phyloP scores from a whole-genome alignment of 2,329 filamentous ascomycete species.

The Xylaria sp. region DNA sequence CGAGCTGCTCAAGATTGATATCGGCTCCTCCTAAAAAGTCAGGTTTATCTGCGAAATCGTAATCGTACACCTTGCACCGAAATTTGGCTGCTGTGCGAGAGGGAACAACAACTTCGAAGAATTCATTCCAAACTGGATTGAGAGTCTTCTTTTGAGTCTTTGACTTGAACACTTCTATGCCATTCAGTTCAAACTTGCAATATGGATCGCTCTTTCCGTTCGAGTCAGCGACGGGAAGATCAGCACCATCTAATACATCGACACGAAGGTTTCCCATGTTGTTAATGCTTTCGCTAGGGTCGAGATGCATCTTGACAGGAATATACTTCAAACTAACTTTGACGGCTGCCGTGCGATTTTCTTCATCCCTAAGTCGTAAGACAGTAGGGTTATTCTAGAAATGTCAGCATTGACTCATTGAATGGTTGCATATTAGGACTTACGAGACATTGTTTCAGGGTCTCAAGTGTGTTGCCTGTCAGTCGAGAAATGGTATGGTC shows the following conservation, averaged over 20 bases:
- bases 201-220: slow-evolving; percentile 98
- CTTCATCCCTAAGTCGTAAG: slow-evolving; percentile 79
- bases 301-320: slow-evolving; percentile 91
- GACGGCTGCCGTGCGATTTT: slow-evolving; percentile 80
- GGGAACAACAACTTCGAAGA: slow-evolving; percentile 84
- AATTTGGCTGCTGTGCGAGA: slow-evolving; percentile 89
- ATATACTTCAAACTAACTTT: slow-evolving; percentile 95
- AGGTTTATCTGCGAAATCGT: slow-evolving; percentile 95
- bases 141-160: slow-evolving; percentile 97
- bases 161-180: slow-evolving; percentile 91
- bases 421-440: slow-evolving; percentile 48
- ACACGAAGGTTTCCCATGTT: slow-evolving; percentile 96
- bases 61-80: slow-evolving; percentile 86
- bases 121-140: slow-evolving; percentile 94
- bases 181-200: slow-evolving; percentile 92
- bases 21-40: slow-evolving; percentile 83
- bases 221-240: slow-evolving; percentile 92
- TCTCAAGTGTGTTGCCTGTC: slow-evolving; percentile 85
- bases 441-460: slow-evolving; percentile 86
- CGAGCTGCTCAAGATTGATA: slow-evolving; percentile 81
- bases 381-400: slow-evolving; percentile 85
- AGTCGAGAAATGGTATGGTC: slow-evolving; percentile 84
- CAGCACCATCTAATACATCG: slow-evolving; percentile 86
- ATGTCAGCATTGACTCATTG: slow-evolving; percentile 35
- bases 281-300: slow-evolving; percentile 97